Evolutionary conservation across 108 stramenopile species (phyloP).

Genomic region (Fistulifera pelliculosa): DNA sequence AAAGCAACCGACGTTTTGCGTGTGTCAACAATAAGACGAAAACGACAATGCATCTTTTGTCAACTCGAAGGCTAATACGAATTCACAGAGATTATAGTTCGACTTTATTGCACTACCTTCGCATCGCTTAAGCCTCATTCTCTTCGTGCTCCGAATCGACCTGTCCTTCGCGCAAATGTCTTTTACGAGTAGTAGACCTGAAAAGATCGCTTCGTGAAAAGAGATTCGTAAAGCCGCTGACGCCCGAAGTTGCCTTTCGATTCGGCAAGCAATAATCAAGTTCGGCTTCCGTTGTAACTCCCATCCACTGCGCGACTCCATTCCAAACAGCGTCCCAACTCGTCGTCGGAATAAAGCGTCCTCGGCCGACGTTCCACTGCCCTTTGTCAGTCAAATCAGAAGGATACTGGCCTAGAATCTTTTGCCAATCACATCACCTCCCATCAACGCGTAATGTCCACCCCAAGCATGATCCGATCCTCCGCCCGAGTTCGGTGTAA

Average conservation of each 20-base stretch:
- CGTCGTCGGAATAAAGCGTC: slow-evolving; percentile 56
- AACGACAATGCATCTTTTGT: no score
- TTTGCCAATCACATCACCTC: slow-evolving; percentile 27
- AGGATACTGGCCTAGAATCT: slow-evolving; percentile 31
- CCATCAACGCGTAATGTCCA: slow-evolving; percentile 21
- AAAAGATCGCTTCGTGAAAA: no score
- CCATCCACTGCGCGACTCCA: slow-evolving; percentile 19
- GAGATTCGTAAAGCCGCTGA: no score
- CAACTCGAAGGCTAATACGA: no score
- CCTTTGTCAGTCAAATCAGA: slow-evolving; percentile 17
- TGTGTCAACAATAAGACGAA: no score
- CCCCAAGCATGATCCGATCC: slow-evolving; percentile 48
- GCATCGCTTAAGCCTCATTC: no score
- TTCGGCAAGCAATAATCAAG: slow-evolving; percentile 3
- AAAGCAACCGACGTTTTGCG: no score
- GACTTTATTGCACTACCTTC: no score
- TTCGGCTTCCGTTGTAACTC: slow-evolving; percentile 2
- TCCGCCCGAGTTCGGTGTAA: slow-evolving; percentile 47
- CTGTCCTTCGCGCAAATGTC: no score
- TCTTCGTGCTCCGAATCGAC: no score
- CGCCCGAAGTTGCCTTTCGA: not conserved
- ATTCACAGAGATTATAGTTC: no score
- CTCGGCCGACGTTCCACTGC: slow-evolving; percentile 26
- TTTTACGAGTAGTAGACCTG: no score
- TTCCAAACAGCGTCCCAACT: slow-evolving; percentile 60